Conservation (phyloP, 768 basidiomycete species). For the Nidularia pulvinata region DNA sequence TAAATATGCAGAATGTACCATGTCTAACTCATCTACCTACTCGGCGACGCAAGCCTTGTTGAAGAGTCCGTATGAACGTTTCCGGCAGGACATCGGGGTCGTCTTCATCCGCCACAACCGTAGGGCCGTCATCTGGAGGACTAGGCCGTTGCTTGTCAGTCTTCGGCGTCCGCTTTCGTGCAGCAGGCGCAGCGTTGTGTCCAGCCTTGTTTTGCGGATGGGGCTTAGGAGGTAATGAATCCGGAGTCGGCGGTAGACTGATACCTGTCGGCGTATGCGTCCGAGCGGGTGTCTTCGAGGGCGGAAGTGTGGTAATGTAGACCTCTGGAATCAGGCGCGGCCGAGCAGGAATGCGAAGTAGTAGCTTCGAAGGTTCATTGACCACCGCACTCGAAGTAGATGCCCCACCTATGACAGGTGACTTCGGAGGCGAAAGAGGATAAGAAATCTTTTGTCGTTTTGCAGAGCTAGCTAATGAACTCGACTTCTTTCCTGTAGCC, state of each 20-base stretch:
- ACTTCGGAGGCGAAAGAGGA: slow-evolving; percentile 5
- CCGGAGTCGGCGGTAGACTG: slow-evolving; percentile 4
- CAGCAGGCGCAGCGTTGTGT: slow-evolving; percentile 3
- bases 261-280: too few species aligned
- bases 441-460: slow-evolving; percentile 4
- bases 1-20: too few species aligned
- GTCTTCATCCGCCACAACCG: not conserved
- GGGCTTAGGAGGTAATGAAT: slow-evolving; percentile 3
- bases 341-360: slow-evolving; percentile 6
- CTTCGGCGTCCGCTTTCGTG: not conserved
- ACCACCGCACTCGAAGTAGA: not conserved
- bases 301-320: slow-evolving; percentile 5
- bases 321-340: slow-evolving; percentile 8
- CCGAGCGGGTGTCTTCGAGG: not conserved
- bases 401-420: not conserved
- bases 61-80: not conserved
- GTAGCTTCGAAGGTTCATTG: not conserved
- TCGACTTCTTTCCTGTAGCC: slow-evolving; percentile 2
- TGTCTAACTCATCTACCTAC: not conserved
- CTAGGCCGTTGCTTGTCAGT: not conserved
- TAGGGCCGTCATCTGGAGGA: not conserved
- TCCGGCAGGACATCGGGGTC: not conserved
- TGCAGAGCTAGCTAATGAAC: not conserved
- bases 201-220: slow-evolving; percentile 8
- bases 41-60: not conserved